Percentiles rank a stretch among this genome's conserved stretches.
Conservation (phyloP, 768 basidiomycete species). For the Auricularia cornea region DNA sequence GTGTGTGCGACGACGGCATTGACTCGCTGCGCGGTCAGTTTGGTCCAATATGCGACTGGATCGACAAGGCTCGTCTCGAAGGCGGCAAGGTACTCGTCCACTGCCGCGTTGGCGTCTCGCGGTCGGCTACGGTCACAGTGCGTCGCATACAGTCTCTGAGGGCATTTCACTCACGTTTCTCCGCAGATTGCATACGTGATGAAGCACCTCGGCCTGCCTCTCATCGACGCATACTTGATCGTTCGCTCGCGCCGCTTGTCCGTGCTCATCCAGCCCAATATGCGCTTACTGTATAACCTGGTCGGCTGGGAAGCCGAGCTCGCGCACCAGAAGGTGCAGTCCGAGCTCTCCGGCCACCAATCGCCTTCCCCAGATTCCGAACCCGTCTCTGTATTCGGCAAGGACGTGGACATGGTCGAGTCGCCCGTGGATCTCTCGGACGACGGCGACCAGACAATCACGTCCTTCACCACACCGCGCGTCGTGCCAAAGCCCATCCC, state of each 20-base stretch:
- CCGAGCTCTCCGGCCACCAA: slow-evolving; percentile 30
- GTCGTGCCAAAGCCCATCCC: background rate
- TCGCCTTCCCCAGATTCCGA: slow-evolving; percentile 19
- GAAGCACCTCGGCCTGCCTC: slow-evolving; percentile 76
- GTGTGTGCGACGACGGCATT: slow-evolving; percentile 93
- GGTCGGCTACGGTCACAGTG: slow-evolving; percentile 87
- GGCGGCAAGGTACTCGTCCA: slow-evolving; percentile 93
- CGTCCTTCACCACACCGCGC: background rate
- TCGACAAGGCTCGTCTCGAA: slow-evolving; percentile 69
- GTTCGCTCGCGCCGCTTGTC: slow-evolving; percentile 84
- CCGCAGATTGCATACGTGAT: slow-evolving; percentile 89
- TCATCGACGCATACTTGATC: slow-evolving; percentile 90
- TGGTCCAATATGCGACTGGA: slow-evolving; percentile 86
- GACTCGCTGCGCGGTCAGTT: slow-evolving; percentile 88
- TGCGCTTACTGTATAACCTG: slow-evolving; percentile 90
- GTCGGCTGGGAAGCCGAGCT: slow-evolving; percentile 91
- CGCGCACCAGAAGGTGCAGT: slow-evolving; percentile 50
- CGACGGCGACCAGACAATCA: background rate
- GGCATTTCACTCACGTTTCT: background rate
- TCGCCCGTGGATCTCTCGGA: background rate
- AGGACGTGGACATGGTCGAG: background rate
- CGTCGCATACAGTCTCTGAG: slow-evolving; percentile 21
- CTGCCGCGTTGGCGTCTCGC: slow-evolving; percentile 97
- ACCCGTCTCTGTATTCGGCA: background rate
- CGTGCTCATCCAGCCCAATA: slow-evolving; percentile 90